These are phyloP conservation scores for Clitopilus hobsonii DNA, from an alignment of 768 basidiomycete genomes.

Conservation along the genomic window DNA sequence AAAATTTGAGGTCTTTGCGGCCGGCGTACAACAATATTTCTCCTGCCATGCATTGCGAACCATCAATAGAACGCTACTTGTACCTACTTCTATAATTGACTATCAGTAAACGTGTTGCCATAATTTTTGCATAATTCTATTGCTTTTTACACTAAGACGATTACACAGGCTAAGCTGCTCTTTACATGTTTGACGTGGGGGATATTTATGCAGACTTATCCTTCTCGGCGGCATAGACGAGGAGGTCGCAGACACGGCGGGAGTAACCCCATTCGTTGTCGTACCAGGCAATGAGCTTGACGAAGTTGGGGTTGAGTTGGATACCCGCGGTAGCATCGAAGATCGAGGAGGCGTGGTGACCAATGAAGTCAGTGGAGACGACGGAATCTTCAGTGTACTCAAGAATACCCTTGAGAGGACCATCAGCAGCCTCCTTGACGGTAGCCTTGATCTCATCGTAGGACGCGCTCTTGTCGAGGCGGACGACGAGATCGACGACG, in stretches of 20 bases:
- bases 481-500: conserved; percentile 95
- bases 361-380: conserved; percentile 93
- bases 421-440: conserved; percentile 74
- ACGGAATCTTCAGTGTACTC: conserved; percentile 92
- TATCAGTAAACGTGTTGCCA: too few relatives aligned
- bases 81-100: too few relatives aligned
- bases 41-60: too few relatives aligned
- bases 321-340: conserved; percentile 96
- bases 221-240: conserved; percentile 74
- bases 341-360: conserved; percentile 74
- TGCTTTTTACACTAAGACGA: background rate
- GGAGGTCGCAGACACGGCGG: conserved; percentile 84
- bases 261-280: conserved; percentile 97
- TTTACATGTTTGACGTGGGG: background rate
- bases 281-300: conserved; percentile 97
- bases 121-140: too few relatives aligned
- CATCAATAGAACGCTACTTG: too few relatives aligned
- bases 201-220: conserved; percentile 30
- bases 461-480: conserved; percentile 76
- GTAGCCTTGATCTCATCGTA: conserved; percentile 91
- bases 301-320: conserved; percentile 85
- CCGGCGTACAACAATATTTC: too few relatives aligned
- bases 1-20: too few relatives aligned
- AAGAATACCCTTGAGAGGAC: conserved; percentile 66
- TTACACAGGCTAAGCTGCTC: background rate